These are phyloP conservation scores for Lepidium africanum DNA, from an alignment of 345 rosid species.

Conservation along the genomic window DNA sequence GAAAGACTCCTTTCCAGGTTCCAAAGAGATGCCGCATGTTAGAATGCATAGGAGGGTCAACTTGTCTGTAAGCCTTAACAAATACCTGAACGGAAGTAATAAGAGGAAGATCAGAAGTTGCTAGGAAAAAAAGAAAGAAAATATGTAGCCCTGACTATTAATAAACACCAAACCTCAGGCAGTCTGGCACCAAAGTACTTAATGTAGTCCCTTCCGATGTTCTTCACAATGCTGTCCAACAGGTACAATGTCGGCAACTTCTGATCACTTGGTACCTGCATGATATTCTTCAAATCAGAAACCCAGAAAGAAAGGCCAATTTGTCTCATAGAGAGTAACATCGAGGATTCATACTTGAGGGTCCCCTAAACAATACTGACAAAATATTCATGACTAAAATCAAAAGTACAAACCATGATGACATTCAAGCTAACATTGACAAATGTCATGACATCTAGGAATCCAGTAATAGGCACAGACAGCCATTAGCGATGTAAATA, in stretches of 20 bases:
- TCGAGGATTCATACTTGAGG: neutral
- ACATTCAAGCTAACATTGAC: neutral
- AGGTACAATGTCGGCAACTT: slow-evolving; percentile 97
- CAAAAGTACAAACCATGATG: neutral
- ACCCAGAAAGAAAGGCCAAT: neutral
- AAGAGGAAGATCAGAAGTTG: neutral
- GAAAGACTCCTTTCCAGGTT: slow-evolving; percentile 98
- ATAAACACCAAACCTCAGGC: slow-evolving; percentile 63
- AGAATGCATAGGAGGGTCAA: slow-evolving; percentile 64
- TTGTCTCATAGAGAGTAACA: neutral
- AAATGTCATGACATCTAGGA: neutral
- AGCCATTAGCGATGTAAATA: neutral
- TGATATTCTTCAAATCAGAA: slow-evolving; percentile 41
- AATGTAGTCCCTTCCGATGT: slow-evolving; percentile 89
- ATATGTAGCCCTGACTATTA: slow-evolving; percentile 7
- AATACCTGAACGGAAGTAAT: slow-evolving; percentile 50
- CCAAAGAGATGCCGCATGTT: slow-evolving; percentile 98
- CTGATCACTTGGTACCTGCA: slow-evolving; percentile 99
- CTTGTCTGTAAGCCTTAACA: slow-evolving; percentile 82
- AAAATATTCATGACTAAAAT: neutral
- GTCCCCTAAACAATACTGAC: neutral
- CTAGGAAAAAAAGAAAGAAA: neutral
- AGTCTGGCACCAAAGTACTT: slow-evolving; percentile 73
- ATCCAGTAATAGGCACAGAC: slow-evolving; percentile 1
- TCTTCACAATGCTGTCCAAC: slow-evolving; percentile 98